These are phyloP conservation scores for Fusarium siculi DNA, from an alignment of 2,329 filamentous ascomycete genomes.

Conservation along the genomic window DNA sequence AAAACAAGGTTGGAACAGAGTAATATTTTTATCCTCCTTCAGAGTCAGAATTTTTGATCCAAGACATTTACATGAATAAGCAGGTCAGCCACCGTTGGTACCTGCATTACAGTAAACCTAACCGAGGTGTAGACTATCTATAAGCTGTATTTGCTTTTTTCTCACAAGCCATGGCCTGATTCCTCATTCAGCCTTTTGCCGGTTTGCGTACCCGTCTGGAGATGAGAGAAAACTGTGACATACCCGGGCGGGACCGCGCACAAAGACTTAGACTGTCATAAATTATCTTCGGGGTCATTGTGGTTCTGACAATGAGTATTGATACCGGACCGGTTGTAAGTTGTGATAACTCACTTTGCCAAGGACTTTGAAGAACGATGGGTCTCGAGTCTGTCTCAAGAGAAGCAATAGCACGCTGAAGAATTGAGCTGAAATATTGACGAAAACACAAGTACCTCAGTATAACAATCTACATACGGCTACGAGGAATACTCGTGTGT, in stretches of 20 bases:
- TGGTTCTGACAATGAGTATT: neutral
- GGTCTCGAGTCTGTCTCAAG: neutral
- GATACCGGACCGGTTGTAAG: neutral
- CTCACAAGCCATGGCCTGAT: slow-evolving; percentile 32
- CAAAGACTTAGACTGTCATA: neutral
- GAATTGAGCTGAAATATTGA: neutral
- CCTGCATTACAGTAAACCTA: slow-evolving; percentile 12
- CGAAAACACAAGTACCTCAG: neutral
- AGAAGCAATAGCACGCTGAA: neutral
- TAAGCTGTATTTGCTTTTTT: slow-evolving; percentile 31
- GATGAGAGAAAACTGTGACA: slow-evolving; percentile 20
- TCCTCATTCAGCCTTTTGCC: neutral
- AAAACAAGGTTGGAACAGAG: neutral
- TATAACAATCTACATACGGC: neutral
- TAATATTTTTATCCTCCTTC: neutral
- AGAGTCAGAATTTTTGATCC: neutral
- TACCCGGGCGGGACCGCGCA: slow-evolving; percentile 4
- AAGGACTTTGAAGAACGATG: neutral
- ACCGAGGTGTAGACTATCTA: neutral
- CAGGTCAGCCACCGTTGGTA: neutral
- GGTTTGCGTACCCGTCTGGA: neutral
- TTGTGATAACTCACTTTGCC: neutral
- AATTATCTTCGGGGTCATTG: neutral
- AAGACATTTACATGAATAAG: neutral
- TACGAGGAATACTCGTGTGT: neutral